Evolutionary conservation across 2,329 filamentous ascomycete genomes (phyloP), one percentile per base, ranked within the genome.

Genomic region (Blumeria hordei): DNA sequence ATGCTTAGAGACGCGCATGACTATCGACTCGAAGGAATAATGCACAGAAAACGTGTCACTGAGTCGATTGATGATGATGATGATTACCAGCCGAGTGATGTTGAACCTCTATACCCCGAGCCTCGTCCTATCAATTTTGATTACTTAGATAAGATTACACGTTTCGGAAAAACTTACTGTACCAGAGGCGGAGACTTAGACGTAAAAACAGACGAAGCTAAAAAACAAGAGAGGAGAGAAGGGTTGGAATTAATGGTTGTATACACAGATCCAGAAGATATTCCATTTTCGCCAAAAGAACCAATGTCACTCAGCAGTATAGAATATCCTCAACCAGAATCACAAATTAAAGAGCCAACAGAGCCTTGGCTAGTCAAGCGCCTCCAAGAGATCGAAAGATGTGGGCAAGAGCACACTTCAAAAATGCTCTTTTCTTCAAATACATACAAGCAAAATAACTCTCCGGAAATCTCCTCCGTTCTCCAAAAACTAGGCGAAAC

Each of bases 1-100:
- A 80, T 85, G 73, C 75, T 81, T 43, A 77, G 78, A 52, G 83
- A 88, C 65, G 81, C 81, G 3, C 75, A 76, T 34, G 83, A 88
- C 64, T 81, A 85, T 62, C 78, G 79, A 53, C 80, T 78, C 5
- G 85, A 85, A 62, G 81, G 84, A 52, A 79, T 83, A 71, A 78
- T 82, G 60, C 69, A 81, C 54, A 81, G 79, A 61, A 72, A 74
- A 59, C 70, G 73, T 49, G 69, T 72, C 7, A 58, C 58, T 14
- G 71, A 71, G 33, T 69, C 72, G 47, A 75, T 77, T 2, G 74
- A 80, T 10, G 77, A 82, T 0, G 74, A 76, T 28, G 75, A 65
- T 39, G 64, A 66, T n/a, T 59, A 59, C 53, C 59, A 62, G 36
- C 56, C 60, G 35, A 56, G 53, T 41, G 61, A 60, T 18, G 56